Conservation (phyloP, 176 grass and related monocot species). For the Saccharum officinarum region DNA sequence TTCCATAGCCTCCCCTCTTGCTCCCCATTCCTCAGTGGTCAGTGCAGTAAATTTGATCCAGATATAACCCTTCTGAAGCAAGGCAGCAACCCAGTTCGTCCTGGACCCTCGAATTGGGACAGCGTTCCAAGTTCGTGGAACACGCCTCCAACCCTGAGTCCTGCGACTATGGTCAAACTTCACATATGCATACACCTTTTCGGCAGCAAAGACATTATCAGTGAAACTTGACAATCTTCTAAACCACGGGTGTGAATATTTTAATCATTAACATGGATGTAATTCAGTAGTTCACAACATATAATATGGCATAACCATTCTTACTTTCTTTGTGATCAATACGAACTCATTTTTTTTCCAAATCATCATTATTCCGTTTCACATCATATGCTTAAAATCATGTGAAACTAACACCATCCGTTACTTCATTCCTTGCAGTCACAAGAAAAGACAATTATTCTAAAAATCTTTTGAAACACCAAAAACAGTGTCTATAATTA, state of each 20-base stretch:
- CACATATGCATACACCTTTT: background rate
- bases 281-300: background rate
- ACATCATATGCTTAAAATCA: background rate
- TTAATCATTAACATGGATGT: background rate
- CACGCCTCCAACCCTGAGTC: too few species aligned
- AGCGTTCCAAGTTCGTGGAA: too few species aligned
- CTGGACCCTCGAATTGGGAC: too few species aligned
- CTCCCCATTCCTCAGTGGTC: too few species aligned
- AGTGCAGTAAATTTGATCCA: too few species aligned
- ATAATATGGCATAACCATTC: background rate
- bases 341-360: background rate
- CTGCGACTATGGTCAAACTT: background rate
- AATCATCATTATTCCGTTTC: background rate
- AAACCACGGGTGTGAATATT: background rate
- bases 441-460: background rate
- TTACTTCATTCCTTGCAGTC: background rate
- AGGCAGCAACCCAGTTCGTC: too few species aligned
- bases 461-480: background rate
- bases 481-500: background rate
- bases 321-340: slow-evolving; percentile 6
- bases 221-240: background rate
- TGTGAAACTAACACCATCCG: background rate
- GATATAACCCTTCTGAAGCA: too few species aligned
- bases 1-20: too few species aligned
- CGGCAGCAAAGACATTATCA: background rate